Evolutionary conservation across 208 protist species (phyloP).

Genomic region (Acanthamoeba sp.): DNA sequence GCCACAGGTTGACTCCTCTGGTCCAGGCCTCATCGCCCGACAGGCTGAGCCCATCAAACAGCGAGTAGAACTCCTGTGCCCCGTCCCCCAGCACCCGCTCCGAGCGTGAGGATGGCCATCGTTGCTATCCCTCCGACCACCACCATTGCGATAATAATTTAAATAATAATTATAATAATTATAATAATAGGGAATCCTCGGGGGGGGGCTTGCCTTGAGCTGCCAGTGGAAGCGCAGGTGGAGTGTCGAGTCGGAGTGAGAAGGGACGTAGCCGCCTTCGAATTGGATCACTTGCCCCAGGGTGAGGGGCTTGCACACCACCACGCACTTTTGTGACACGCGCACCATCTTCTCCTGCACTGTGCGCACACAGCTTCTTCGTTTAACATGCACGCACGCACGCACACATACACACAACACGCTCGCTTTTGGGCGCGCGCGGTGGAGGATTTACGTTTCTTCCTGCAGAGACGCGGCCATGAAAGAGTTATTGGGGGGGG

Average conservation of each 20-base stretch:
- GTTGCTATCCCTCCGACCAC: not conserved
- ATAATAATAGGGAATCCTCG: too few species aligned
- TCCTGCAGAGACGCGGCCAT: not conserved
- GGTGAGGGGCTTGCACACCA: conserved; percentile 34
- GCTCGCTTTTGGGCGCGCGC: too few species aligned
- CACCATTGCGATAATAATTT: too few species aligned
- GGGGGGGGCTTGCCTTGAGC: not conserved
- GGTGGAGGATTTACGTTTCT: not conserved
- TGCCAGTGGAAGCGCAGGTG: conserved; percentile 41
- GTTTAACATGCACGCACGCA: not conserved
- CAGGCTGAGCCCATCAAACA: conserved; percentile 16
- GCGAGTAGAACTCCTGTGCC: conserved; percentile 12
- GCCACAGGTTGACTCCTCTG: conserved; percentile 9
- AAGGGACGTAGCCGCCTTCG: not conserved
- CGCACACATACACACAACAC: not conserved
- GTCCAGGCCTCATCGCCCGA: conserved; percentile 31
- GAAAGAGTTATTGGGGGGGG: not conserved
- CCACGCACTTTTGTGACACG: conserved; percentile 10
- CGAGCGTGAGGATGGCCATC: too few species aligned
- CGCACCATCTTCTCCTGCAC: conserved; percentile 34
- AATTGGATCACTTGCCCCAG: not conserved
- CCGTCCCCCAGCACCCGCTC: too few species aligned
- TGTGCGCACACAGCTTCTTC: too few species aligned
- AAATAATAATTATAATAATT: too few species aligned
- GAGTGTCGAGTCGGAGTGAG: not conserved